Conservation (phyloP, 2,329 filamentous ascomycete species). For the Juglanconis juglandina region DNA sequence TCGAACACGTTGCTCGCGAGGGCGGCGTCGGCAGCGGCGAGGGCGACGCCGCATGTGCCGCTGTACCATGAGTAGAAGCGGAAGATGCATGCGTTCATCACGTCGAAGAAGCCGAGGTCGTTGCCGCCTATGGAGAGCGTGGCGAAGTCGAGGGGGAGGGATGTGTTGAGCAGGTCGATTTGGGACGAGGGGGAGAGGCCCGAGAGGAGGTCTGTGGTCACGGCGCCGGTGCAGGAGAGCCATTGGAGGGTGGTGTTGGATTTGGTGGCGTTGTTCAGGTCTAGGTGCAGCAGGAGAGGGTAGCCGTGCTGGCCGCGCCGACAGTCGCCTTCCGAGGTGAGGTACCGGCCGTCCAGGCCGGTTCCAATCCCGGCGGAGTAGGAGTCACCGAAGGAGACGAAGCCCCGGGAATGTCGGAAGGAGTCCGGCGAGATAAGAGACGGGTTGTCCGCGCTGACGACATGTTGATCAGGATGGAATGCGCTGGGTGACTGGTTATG, state of each 20-base stretch:
- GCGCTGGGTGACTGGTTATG: not conserved
- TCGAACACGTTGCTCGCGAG: conserved; percentile 37
- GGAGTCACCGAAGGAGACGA: conserved; percentile 43
- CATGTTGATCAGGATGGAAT: not conserved
- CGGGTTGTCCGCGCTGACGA: not conserved
- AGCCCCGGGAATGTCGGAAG: conserved; percentile 25
- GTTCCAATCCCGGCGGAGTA: conserved; percentile 49
- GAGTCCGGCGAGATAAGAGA: not conserved
- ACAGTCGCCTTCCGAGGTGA: conserved; percentile 31
- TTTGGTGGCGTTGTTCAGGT: conserved; percentile 30
- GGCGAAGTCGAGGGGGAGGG: conserved; percentile 38
- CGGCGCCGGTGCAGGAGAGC: conserved; percentile 45
- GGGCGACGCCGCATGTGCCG: conserved; percentile 40
- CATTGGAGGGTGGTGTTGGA: conserved; percentile 37
- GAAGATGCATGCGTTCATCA: conserved; percentile 49
- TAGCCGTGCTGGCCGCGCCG: conserved; percentile 41
- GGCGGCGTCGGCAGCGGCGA: conserved; percentile 31
- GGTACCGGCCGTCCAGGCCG: conserved; percentile 35
- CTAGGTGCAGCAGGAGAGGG: conserved; percentile 36
- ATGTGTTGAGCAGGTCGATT: conserved; percentile 38
- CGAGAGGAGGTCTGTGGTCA: conserved; percentile 36
- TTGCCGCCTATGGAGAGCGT: conserved; percentile 47
- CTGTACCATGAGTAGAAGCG: conserved; percentile 47
- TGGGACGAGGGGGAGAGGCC: conserved; percentile 33
- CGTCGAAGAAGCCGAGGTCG: conserved; percentile 47